Percentiles rank a stretch among this genome's conserved stretches.
Conservation (phyloP, 176 grass and related monocot species). For the Poa pratensis region DNA sequence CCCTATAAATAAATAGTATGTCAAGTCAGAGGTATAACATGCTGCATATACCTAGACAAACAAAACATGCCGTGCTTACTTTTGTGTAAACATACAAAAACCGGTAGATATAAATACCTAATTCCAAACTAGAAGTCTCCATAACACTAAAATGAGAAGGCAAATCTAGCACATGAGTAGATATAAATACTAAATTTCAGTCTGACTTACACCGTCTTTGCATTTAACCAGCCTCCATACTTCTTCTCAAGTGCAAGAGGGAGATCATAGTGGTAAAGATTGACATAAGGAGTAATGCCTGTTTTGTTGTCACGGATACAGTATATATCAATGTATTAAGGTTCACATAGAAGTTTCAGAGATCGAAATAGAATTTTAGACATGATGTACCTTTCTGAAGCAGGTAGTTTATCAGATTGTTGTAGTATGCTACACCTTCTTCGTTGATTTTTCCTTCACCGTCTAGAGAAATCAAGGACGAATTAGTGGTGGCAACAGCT, state of each 20-base stretch:
- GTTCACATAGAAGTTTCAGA: slow-evolving; percentile 28
- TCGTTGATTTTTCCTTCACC: slow-evolving; percentile 61
- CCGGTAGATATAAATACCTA: too few species aligned
- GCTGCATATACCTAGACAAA: slow-evolving; percentile 35
- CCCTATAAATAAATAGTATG: slow-evolving; percentile 49
- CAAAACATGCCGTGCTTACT: neutral
- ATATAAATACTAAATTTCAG: slow-evolving; percentile 14
- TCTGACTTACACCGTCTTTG: slow-evolving; percentile 61
- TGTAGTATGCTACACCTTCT: slow-evolving; percentile 75
- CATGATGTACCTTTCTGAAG: slow-evolving; percentile 50
- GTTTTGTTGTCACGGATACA: slow-evolving; percentile 34
- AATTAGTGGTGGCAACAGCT: slow-evolving; percentile 5
- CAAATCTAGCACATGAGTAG: neutral
- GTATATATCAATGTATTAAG: slow-evolving; percentile 1
- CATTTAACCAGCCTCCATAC: slow-evolving; percentile 66
- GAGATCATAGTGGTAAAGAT: slow-evolving; percentile 69
- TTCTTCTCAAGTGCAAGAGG: slow-evolving; percentile 74
- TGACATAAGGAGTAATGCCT: slow-evolving; percentile 68
- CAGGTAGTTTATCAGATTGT: slow-evolving; percentile 76
- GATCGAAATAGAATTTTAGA: neutral
- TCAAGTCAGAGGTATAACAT: neutral
- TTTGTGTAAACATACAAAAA: neutral
- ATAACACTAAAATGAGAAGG: neutral
- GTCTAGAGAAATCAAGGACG: slow-evolving; percentile 45
- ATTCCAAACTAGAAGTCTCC: slow-evolving; percentile 1